Conservation (phyloP, 2,329 filamentous ascomycete species). For the Boeremia exigua region DNA sequence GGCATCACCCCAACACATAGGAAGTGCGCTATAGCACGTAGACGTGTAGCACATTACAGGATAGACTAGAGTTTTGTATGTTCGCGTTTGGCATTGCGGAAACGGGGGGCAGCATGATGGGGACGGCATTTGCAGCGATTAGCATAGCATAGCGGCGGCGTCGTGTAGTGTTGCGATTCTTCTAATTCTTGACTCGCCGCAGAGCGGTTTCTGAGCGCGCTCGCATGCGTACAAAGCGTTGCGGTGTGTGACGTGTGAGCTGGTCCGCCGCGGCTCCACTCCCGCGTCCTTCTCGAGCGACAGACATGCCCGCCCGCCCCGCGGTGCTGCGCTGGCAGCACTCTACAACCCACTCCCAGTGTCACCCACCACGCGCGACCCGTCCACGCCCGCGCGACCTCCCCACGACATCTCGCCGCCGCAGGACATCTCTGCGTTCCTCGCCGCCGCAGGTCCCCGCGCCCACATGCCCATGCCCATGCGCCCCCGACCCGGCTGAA, state of each 20-base stretch:
- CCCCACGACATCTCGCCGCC: too few species aligned
- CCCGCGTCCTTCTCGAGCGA: not conserved
- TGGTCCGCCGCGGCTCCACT: conserved; percentile 1
- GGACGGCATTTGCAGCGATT: conserved; percentile 1
- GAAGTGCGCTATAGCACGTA: conserved; percentile 8
- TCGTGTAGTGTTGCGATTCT: conserved; percentile 12
- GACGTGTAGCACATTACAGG: conserved; percentile 18
- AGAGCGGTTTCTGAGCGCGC: not conserved
- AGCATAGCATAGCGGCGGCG: conserved; percentile 20
- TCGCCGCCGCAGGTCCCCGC: too few species aligned
- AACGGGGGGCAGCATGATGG: conserved; percentile 5
- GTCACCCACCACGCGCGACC: not conserved
- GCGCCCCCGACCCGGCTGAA: too few species aligned
- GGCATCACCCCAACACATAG: conserved; percentile 23
- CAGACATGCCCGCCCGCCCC: not conserved
- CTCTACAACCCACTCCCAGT: not conserved
- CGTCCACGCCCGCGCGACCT: too few species aligned
- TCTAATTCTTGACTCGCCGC: conserved; percentile 3
- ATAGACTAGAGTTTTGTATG: conserved; percentile 20
- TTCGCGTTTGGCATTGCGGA: conserved; percentile 4
- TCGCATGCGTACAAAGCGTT: not conserved
- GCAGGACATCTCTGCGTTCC: too few species aligned
- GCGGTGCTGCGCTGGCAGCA: conserved; percentile 1
- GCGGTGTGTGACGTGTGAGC: conserved; percentile 5
- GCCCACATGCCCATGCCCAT: too few species aligned